Evolutionary conservation across 2,329 filamentous ascomycete genomes (phyloP), one percentile per base, ranked within the genome.

Genomic region (Pyricularia sp.): DNA sequence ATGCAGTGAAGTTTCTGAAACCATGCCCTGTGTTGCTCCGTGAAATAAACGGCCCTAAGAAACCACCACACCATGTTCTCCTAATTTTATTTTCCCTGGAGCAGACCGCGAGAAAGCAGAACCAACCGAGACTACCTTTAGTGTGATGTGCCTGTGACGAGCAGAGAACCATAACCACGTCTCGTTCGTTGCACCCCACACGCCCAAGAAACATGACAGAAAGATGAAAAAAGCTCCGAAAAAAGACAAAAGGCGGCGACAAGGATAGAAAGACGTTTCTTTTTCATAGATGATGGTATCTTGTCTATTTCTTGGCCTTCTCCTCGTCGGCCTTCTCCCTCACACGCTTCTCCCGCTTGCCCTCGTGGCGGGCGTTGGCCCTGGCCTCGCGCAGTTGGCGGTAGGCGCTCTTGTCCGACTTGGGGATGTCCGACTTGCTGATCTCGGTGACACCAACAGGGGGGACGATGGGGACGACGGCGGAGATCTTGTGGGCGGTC

Each of bases 281-380:
- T 44, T 62, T 63, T 63, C 35, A 33, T 44, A 49, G 28, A 31
- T 60, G 53, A 31, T 59, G 49, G 10, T 40, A 35, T 31, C 24
- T 55, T 26, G 31, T 65, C 82, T 92, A 93, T 88, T 94, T 93
- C 89, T 93, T 93, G 80, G 86, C 85, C 75, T 82, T 83, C 78
- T 89, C 89, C 76, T 89, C 90, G 77, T 93, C 90, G 73, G 88
- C 89, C 84, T 89, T 93, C 74, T 91, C 90, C 85, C 88, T 90
- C 73, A 84, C 88, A 76, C 94, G 88, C 92, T 97, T 97, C 85
- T 96, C 93, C 78, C 92, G 88, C 75, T 84, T 84, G 81, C 94
- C 94, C 70, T 84, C 79, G 75, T 89, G 83, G 78, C 93, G 89
- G 75, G 89, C 87, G 76, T 96, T 90, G 78, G 86, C 87, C 81